Percentiles rank a stretch among this genome's conserved stretches.
Evolutionary conservation across 768 basidiomycete species (phyloP).

Genomic region (Xerocomellus amylosporus): DNA sequence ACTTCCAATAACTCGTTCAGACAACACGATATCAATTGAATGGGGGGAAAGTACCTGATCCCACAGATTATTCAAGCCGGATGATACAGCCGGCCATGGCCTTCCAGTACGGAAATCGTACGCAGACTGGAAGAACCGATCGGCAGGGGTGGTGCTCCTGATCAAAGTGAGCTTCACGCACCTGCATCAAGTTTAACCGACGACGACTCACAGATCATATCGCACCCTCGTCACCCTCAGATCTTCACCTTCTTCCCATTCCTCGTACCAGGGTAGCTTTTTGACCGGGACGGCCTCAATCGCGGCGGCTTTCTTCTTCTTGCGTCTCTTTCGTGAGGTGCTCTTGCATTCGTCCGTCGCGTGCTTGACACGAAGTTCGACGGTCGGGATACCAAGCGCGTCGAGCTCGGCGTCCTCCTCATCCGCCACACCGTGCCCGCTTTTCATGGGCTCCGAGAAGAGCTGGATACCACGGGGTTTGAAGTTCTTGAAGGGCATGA

Average conservation of each 20-base stretch:
- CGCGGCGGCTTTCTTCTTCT: constrained; percentile 33
- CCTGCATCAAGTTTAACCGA: neutral
- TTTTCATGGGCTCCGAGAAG: constrained; percentile 36
- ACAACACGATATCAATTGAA: neutral
- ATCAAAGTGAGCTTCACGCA: neutral
- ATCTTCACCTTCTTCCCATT: constrained; percentile 66
- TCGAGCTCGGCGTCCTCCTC: constrained; percentile 60
- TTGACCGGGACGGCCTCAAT: constrained; percentile 19
- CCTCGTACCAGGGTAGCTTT: constrained; percentile 57
- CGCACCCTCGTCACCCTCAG: constrained; percentile 39
- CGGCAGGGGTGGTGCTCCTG: constrained; percentile 45
- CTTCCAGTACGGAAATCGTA: constrained; percentile 50
- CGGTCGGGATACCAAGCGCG: constrained; percentile 63
- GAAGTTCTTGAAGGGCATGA: constrained; percentile 58
- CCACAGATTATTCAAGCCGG: constrained; percentile 48
- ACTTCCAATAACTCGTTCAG: constrained; percentile 39
- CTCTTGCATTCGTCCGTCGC: constrained; percentile 54
- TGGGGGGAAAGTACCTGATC: constrained; percentile 49
- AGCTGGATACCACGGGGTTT: constrained; percentile 56
- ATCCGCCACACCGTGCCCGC: constrained; percentile 30
- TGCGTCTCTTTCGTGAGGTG: constrained; percentile 50
- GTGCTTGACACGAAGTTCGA: constrained; percentile 53
- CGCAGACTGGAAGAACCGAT: constrained; percentile 59
- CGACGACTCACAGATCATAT: constrained; percentile 49
- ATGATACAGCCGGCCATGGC: constrained; percentile 35